These are phyloP conservation scores for Penicillium sp. DNA, from an alignment of 2,329 filamentous ascomycete genomes.

Conservation along the genomic window DNA sequence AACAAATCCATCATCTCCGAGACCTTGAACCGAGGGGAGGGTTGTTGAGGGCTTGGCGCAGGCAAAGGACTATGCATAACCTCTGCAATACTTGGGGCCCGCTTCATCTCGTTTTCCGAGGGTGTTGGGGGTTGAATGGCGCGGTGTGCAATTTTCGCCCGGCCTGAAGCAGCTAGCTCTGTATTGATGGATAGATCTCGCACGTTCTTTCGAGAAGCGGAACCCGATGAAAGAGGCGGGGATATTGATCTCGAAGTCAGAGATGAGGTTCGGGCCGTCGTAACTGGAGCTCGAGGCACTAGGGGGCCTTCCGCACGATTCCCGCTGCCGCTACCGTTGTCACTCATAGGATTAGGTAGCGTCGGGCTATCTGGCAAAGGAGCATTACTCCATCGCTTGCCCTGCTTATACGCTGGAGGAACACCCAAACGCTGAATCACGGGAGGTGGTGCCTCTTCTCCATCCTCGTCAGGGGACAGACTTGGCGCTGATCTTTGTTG, in stretches of 20 bases:
- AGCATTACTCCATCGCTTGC: constrained; percentile 39
- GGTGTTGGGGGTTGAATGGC: constrained; percentile 48
- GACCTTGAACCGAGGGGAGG: constrained; percentile 40
- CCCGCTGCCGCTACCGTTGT: constrained; percentile 13
- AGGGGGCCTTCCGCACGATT: constrained; percentile 13
- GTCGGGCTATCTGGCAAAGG: constrained; percentile 46
- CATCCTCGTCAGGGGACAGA: constrained; percentile 32
- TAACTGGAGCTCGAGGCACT: constrained; percentile 20
- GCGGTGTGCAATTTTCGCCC: constrained; percentile 42
- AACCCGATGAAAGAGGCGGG: constrained; percentile 26
- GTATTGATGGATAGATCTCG: constrained; percentile 51
- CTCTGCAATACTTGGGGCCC: constrained; percentile 48
- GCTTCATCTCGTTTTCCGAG: constrained; percentile 32
- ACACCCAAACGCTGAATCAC: constrained; percentile 37
- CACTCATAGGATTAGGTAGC: constrained; percentile 32
- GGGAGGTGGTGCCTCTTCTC: constrained; percentile 21
- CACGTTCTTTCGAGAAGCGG: constrained; percentile 44
- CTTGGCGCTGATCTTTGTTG: constrained; percentile 42
- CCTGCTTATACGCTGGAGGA: constrained; percentile 42
- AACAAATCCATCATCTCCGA: constrained; percentile 52
- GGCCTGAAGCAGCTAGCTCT: constrained; percentile 42
- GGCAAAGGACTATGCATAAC: constrained; percentile 51
- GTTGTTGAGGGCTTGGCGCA: constrained; percentile 30
- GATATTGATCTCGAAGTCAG: constrained; percentile 21
- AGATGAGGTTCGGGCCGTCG: constrained; percentile 22